These are phyloP conservation scores for Aspergillus sp. DNA, from an alignment of 2,329 filamentous ascomycete species.

Conservation along the genomic window DNA sequence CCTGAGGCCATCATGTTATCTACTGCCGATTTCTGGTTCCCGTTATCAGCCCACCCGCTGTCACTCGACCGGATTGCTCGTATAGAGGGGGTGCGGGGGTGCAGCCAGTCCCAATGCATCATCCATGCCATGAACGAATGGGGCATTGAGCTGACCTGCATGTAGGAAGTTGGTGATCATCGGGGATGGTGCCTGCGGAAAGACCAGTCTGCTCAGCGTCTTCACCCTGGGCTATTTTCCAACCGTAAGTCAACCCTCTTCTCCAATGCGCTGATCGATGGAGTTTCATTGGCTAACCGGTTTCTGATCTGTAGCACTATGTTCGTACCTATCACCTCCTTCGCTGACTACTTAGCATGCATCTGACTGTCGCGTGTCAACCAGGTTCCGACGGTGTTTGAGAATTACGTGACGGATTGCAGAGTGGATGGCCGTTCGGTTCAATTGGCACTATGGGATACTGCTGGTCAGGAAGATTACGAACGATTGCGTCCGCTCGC, in stretches of 20 bases:
- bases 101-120: not conserved
- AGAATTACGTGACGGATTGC: conserved; percentile 99
- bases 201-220: conserved; percentile 94
- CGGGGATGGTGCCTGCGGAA: conserved; percentile 95
- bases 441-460: conserved; percentile 97
- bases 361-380: conserved; percentile 16
- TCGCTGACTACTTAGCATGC: not conserved
- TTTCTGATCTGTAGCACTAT: conserved; percentile 42
- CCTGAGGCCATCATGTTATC: conserved; percentile 1
- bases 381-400: conserved; percentile 93
- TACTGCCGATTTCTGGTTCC: not conserved
- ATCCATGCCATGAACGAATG: not conserved
- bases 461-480: conserved; percentile 98
- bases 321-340: conserved; percentile 33
- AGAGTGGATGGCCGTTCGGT: conserved; percentile 98
- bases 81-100: not conserved
- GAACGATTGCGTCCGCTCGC: conserved; percentile 91
- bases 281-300: conserved; percentile 22
- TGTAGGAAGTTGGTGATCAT: conserved; percentile 93
- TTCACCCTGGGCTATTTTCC: conserved; percentile 98
- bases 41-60: conserved; percentile 4
- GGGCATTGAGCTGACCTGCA: conserved; percentile 21
- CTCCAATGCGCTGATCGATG: not conserved
- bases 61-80: not conserved
- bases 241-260: conserved; percentile 65